Base-by-base conservation (phyloP, 2,329 filamentous ascomycete species). In the Penicillium palitans region DNA sequence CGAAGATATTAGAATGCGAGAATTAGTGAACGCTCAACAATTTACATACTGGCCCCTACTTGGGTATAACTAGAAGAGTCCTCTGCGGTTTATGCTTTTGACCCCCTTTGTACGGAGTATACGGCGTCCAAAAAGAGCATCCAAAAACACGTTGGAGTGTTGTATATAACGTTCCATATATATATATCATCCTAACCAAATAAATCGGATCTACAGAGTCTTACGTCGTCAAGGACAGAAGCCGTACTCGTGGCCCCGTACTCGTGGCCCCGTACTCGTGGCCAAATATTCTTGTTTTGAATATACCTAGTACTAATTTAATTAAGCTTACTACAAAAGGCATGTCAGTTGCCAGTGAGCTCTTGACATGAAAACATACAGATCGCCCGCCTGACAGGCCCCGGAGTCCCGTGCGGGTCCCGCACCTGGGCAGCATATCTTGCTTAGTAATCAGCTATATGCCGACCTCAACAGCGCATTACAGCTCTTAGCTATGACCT, bases 391-490 rank as follows among this genome's bases (percentile, higher is more conserved):
- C 45, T 41, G 49, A 24, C 6, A 5, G 13, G n/a, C 8, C 12
- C 31, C 15, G 13, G 25, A 31, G 52, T 25, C 27, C 29, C 9
- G n/a, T 29, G 35, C n/a, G 17, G 33, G 17, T 41, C 33, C 47
- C 15, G 13, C 4, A 21, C 19, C 19, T 21, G 17, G 19, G 27
- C 15, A 9, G 13, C 29, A 37, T 42, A 50, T 31, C 46, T 24
- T 54, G 55, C 27, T 58, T 53, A 58, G 42, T 58, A 33, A 58
- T 15, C 35, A 19, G 35, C 37, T 37, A 48, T 56, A 49, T 31
- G 52, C 40, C n/a, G 35, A 57, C 49, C 21, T 54, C 50, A 42
- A 24, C 35, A 21, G 44, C 42, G 17, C 21, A 29, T 27, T 48
- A 41, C 50, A 54, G 29, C 50, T 57, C 15, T 21, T 31, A 44